A percentile compares a stretch with the other conserved stretches of the same genome.
These are phyloP conservation scores for Tuber magnatum DNA, from an alignment of 495 filamentous ascomycete genomes.

Conservation along the genomic window DNA sequence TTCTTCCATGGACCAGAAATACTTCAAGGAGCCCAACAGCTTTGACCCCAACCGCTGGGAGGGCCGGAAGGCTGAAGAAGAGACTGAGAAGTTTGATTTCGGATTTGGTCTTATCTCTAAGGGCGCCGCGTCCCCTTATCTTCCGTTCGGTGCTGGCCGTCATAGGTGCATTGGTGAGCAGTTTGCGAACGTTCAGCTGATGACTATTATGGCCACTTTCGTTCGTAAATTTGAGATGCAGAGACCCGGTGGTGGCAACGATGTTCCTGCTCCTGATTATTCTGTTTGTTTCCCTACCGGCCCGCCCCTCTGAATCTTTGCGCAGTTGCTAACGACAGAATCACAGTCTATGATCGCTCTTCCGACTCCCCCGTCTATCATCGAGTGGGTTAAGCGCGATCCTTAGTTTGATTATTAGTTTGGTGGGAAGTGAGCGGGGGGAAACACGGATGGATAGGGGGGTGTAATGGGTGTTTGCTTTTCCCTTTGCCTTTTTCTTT, in stretches of 20 bases:
- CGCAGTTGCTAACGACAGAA: not conserved
- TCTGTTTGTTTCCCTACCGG: slow-evolving; percentile 50
- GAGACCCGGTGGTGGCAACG: slow-evolving; percentile 60
- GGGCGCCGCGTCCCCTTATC: slow-evolving; percentile 76
- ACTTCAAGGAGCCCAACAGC: slow-evolving; percentile 69
- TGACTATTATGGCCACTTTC: slow-evolving; percentile 71
- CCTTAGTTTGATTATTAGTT: slow-evolving; percentile 22
- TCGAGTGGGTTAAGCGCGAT: slow-evolving; percentile 37
- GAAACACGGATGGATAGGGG: not conserved
- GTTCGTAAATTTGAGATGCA: slow-evolving; percentile 68
- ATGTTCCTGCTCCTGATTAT: slow-evolving; percentile 78
- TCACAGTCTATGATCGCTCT: slow-evolving; percentile 35
- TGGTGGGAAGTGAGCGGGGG: not conserved
- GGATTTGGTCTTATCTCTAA: slow-evolving; percentile 90
- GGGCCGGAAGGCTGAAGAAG: slow-evolving; percentile 51
- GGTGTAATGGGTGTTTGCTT: slow-evolving; percentile 3
- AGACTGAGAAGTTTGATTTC: slow-evolving; percentile 77
- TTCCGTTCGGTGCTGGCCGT: slow-evolving; percentile 89
- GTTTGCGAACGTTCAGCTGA: slow-evolving; percentile 88
- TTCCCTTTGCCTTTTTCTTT: not conserved
- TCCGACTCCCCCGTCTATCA: slow-evolving; percentile 27
- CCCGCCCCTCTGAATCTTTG: not conserved
- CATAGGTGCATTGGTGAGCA: slow-evolving; percentile 96
- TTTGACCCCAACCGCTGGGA: slow-evolving; percentile 95
- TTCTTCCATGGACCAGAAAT: slow-evolving; percentile 57